These are phyloP conservation scores for Epichloe glyceriae DNA, from an alignment of 2,329 filamentous ascomycete genomes.

Conservation along the genomic window DNA sequence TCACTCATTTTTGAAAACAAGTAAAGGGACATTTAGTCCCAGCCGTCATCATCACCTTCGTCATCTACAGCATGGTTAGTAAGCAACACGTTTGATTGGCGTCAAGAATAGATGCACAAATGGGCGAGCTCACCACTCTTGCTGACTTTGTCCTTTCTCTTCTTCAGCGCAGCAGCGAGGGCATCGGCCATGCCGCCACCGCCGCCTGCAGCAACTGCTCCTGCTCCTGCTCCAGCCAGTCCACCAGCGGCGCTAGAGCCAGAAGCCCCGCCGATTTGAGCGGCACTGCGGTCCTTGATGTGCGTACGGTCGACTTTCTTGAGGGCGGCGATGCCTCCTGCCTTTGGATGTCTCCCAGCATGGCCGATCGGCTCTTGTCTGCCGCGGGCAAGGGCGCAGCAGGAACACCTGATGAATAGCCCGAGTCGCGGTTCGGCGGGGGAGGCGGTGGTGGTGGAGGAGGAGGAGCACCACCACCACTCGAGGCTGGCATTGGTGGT, in stretches of 20 bases:
- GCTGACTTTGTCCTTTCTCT: conserved; percentile 87
- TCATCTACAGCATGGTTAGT: conserved; percentile 43
- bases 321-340: conserved; percentile 52
- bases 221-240: conserved; percentile 30
- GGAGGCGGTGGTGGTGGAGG: conserved; percentile 37
- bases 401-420: conserved; percentile 41
- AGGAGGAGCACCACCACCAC: conserved; percentile 19
- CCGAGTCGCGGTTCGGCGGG: conserved; percentile 45
- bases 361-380: conserved; percentile 39
- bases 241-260: conserved; percentile 39
- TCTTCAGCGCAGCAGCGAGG: conserved; percentile 62
- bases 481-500: conserved; percentile 18
- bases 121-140: conserved; percentile 65
- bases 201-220: conserved; percentile 27
- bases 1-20: not conserved
- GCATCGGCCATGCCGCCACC: conserved; percentile 68
- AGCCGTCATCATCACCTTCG: conserved; percentile 65
- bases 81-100: not conserved
- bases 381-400: conserved; percentile 28
- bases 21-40: conserved; percentile 29
- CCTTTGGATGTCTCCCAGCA: conserved; percentile 60
- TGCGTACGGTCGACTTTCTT: conserved; percentile 62
- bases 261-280: conserved; percentile 40
- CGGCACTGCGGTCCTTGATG: conserved; percentile 59
- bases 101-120: not conserved